Conservation (phyloP, 2,329 filamentous ascomycete species). For the Phialophora macrospora region DNA sequence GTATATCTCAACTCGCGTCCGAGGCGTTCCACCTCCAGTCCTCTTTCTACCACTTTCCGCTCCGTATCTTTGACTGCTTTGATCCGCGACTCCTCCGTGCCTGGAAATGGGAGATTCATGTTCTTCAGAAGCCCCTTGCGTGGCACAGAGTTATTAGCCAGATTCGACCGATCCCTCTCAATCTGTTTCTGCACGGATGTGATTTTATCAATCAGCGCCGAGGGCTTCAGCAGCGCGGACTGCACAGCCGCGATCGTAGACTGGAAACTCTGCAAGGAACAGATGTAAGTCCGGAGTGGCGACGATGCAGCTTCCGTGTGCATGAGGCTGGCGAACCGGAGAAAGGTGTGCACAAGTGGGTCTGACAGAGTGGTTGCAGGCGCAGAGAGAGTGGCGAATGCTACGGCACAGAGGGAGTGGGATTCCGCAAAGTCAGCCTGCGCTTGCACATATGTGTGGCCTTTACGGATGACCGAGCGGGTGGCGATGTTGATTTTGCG, state of each 20-base stretch:
- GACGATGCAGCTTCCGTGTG: constrained; percentile 69
- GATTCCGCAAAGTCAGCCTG: constrained; percentile 56
- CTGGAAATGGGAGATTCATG: constrained; percentile 50
- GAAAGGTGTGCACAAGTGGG: constrained; percentile 71
- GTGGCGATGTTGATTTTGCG: constrained; percentile 82
- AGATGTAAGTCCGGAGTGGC: constrained; percentile 74
- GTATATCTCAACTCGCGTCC: constrained; percentile 85
- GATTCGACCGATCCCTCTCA: constrained; percentile 75
- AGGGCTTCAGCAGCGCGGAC: constrained; percentile 75
- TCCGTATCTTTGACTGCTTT: constrained; percentile 82
- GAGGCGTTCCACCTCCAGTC: constrained; percentile 73
- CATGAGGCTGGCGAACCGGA: constrained; percentile 69
- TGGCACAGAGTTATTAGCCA: constrained; percentile 64
- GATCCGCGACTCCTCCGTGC: constrained; percentile 82
- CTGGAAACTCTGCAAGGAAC: constrained; percentile 77
- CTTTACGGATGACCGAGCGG: constrained; percentile 78
- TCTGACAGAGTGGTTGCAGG: constrained; percentile 68
- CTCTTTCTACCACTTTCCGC: constrained; percentile 73
- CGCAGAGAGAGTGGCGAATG: constrained; percentile 56
- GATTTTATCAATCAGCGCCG: constrained; percentile 77
- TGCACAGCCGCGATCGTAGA: constrained; percentile 83
- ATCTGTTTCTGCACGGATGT: constrained; percentile 73
- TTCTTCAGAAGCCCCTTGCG: constrained; percentile 47
- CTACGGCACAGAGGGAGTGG: constrained; percentile 49
- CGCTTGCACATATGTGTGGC: constrained; percentile 72